phyloP scores from a whole-genome alignment of 306 rosid species.

The Glycyrrhiza uralensis region DNA sequence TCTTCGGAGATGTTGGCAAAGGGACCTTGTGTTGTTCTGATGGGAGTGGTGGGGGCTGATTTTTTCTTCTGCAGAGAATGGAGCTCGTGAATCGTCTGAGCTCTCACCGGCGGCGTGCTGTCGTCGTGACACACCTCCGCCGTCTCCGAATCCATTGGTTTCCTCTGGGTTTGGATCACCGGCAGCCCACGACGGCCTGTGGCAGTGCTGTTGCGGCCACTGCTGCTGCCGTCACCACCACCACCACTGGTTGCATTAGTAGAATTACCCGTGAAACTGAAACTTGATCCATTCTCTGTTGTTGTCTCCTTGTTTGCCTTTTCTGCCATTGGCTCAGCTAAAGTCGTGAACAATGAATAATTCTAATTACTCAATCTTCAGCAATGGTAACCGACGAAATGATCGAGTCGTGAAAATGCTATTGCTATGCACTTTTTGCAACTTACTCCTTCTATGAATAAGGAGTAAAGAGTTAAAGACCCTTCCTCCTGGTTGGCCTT shows the following conservation, averaged over 20 bases:
- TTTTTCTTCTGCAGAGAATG: constrained; percentile 76
- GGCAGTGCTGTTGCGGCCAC: not conserved
- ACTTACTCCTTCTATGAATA: too few species aligned
- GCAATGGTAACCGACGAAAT: too few species aligned
- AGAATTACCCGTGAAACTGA: constrained; percentile 26
- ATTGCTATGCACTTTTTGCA: too few species aligned
- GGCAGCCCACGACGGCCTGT: constrained; percentile 39
- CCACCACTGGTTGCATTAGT: too few species aligned
- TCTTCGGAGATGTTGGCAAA: constrained; percentile 47
- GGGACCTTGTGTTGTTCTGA: constrained; percentile 14
- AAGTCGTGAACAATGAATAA: too few species aligned
- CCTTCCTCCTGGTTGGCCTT: not conserved
- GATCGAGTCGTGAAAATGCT: too few species aligned
- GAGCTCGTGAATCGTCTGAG: constrained; percentile 65
- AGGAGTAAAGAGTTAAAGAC: too few species aligned
- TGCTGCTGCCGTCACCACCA: too few species aligned
- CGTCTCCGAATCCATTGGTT: constrained; percentile 1
- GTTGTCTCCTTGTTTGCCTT: constrained; percentile 10
- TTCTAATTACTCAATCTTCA: not conserved
- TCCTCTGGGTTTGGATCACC: constrained; percentile 45
- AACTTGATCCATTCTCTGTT: constrained; percentile 24
- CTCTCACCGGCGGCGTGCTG: constrained; percentile 54
- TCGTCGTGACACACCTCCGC: constrained; percentile 64
- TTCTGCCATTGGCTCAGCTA: constrained; percentile 11
- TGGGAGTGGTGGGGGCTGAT: constrained; percentile 61